phyloP scores from a whole-genome alignment of 2,329 filamentous ascomycete genomes.

The Chaetomiaceae sp. region DNA sequence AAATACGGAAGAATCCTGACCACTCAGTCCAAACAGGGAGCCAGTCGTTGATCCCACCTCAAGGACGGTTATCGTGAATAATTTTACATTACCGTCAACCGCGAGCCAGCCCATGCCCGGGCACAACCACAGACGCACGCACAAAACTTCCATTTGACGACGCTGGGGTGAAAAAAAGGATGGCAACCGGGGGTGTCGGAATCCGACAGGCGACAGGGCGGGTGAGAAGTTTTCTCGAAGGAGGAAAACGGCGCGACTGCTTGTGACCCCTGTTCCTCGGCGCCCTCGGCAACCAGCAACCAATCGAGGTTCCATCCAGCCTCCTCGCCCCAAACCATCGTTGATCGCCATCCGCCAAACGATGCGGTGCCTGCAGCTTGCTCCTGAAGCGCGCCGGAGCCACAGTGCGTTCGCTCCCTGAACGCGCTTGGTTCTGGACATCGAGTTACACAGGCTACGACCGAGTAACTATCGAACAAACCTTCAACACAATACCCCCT shows the following conservation, averaged over 20 bases:
- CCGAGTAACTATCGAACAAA: too few species aligned
- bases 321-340: constrained; percentile 4
- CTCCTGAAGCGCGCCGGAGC: neutral
- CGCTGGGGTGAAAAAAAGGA: constrained; percentile 2
- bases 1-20: constrained; percentile 3
- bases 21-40: neutral
- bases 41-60: constrained; percentile 10
- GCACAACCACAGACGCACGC: constrained; percentile 7
- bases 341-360: constrained; percentile 12
- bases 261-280: constrained; percentile 10
- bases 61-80: too few species aligned
- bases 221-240: constrained; percentile 14
- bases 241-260: constrained; percentile 9
- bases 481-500: too few species aligned
- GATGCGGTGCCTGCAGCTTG: neutral
- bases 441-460: too few species aligned
- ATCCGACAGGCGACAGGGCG: constrained; percentile 5
- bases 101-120: constrained; percentile 6
- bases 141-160: constrained; percentile 10
- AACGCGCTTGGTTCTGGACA: too few species aligned
- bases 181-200: constrained; percentile 10
- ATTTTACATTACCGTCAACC: too few species aligned
- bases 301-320: constrained; percentile 4
- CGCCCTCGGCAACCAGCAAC: constrained; percentile 7
- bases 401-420: neutral